A percentile compares a stretch with the other conserved stretches of the same genome.
These are phyloP conservation scores for Alternaria atra DNA, from an alignment of 2,329 filamentous ascomycete species.

Conservation along the genomic window DNA sequence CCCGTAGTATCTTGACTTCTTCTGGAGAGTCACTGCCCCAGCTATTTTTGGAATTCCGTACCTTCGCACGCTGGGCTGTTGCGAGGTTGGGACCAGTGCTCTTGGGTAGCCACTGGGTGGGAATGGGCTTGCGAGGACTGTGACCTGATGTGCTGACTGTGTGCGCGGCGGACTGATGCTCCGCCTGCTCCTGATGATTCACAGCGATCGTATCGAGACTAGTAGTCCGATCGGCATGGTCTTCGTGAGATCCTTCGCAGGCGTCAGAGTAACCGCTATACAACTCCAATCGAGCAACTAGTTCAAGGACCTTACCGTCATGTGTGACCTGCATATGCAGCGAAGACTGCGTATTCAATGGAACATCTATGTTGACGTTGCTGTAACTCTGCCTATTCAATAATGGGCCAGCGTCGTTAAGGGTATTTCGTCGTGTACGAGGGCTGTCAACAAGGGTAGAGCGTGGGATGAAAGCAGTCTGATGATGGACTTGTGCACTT, in stretches of 20 bases:
- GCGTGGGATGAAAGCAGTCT: slow-evolving; percentile 31
- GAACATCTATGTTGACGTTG: slow-evolving; percentile 36
- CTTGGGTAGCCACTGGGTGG: slow-evolving; percentile 34
- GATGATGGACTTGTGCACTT: slow-evolving; percentile 5
- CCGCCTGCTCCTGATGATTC: background rate
- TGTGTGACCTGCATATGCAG: slow-evolving; percentile 34
- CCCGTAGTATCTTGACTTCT: slow-evolving; percentile 27
- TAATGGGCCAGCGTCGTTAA: slow-evolving; percentile 14
- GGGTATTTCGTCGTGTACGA: background rate
- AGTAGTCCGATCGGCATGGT: background rate
- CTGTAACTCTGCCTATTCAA: slow-evolving; percentile 24
- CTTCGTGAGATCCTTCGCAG: slow-evolving; percentile 18
- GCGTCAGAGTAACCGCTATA: slow-evolving; percentile 25
- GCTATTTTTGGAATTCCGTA: slow-evolving; percentile 30
- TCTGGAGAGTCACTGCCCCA: slow-evolving; percentile 20
- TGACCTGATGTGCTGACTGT: background rate
- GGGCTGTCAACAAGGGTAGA: slow-evolving; percentile 24
- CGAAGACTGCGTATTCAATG: slow-evolving; percentile 27
- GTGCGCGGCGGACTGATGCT: background rate
- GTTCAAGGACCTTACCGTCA: slow-evolving; percentile 39
- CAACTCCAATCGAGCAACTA: slow-evolving; percentile 33
- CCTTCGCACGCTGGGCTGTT: slow-evolving; percentile 36
- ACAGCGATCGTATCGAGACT: slow-evolving; percentile 16
- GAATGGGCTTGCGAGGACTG: slow-evolving; percentile 41
- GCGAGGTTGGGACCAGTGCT: slow-evolving; percentile 25